Evolutionary conservation across 2,329 filamentous ascomycete species (phyloP).

Genomic region (Penicillium expansum): DNA sequence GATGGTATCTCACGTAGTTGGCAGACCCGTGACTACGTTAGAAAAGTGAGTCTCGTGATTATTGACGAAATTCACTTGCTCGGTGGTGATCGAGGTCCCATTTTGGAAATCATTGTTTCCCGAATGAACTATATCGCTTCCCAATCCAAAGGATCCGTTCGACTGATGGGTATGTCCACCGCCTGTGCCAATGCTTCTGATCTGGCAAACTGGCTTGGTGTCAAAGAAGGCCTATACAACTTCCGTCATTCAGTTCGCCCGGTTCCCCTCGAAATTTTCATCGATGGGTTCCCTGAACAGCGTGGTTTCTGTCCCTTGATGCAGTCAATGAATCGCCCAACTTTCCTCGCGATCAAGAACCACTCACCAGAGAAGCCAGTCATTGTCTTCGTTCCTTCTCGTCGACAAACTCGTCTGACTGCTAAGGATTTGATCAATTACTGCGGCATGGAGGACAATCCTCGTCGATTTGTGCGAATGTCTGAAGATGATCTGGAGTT

Average conservation of each 20-base stretch:
- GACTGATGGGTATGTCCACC: slow-evolving; percentile 97
- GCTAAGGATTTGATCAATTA: slow-evolving; percentile 96
- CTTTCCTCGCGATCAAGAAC: slow-evolving; percentile 92
- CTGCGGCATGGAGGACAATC: slow-evolving; percentile 98
- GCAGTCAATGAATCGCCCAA: slow-evolving; percentile 98
- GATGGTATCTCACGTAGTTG: slow-evolving; percentile 98
- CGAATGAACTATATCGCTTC: slow-evolving; percentile 99
- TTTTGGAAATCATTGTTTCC: slow-evolving; percentile 91
- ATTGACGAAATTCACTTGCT: slow-evolving; percentile 98
- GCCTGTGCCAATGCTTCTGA: slow-evolving; percentile 95
- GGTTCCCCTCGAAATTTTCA: slow-evolving; percentile 92
- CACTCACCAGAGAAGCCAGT: slow-evolving; percentile 96
- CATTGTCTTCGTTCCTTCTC: slow-evolving; percentile 95
- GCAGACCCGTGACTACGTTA: slow-evolving; percentile 95
- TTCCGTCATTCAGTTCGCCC: slow-evolving; percentile 96
- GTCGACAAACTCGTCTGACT: slow-evolving; percentile 89
- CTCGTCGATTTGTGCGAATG: slow-evolving; percentile 88
- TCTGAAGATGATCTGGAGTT: slow-evolving; percentile 88
- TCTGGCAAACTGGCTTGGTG: slow-evolving; percentile 92
- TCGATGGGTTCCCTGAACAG: slow-evolving; percentile 94
- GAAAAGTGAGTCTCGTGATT: slow-evolving; percentile 91
- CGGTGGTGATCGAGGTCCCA: slow-evolving; percentile 94
- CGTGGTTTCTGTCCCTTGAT: slow-evolving; percentile 95
- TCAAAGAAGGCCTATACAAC: slow-evolving; percentile 94
- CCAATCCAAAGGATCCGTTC: slow-evolving; percentile 83